These are phyloP conservation scores for Tetraselmis chui DNA, from an alignment of 139 green algal species.

Conservation along the genomic window DNA sequence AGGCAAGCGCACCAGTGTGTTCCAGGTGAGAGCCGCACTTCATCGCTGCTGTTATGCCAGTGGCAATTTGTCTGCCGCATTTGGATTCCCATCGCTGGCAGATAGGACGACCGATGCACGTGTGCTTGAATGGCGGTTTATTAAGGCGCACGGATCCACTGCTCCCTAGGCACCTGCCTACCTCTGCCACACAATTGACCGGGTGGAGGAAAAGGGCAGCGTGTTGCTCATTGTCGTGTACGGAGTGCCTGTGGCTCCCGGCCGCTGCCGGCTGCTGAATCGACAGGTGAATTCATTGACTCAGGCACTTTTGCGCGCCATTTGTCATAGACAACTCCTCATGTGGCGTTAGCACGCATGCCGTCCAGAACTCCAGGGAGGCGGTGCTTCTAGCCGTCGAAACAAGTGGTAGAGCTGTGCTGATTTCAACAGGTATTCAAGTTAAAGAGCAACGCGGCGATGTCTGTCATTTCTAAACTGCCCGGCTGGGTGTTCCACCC, in stretches of 20 bases:
- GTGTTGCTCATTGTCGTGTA: constrained; percentile 1
- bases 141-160: too few species aligned
- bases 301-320: too few species aligned
- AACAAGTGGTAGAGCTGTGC: background rate
- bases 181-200: constrained; percentile 3
- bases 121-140: too few species aligned
- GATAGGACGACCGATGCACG: too few species aligned
- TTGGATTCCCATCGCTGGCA: too few species aligned
- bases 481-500: constrained; percentile 1
- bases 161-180: background rate
- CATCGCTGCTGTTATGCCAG: too few species aligned
- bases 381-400: too few species aligned
- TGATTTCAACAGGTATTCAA: background rate
- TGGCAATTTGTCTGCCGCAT: too few species aligned
- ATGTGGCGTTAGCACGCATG: too few species aligned
- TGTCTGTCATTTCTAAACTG: background rate
- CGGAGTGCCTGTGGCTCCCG: background rate
- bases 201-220: background rate
- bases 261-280: background rate
- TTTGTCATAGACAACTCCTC: too few species aligned
- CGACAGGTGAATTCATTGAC: too few species aligned
- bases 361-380: too few species aligned
- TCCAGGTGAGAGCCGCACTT: background rate
- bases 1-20: background rate
- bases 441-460: background rate